Evolutionary conservation across 768 basidiomycete species (phyloP).

Genomic region (Pleurotus djamor): DNA sequence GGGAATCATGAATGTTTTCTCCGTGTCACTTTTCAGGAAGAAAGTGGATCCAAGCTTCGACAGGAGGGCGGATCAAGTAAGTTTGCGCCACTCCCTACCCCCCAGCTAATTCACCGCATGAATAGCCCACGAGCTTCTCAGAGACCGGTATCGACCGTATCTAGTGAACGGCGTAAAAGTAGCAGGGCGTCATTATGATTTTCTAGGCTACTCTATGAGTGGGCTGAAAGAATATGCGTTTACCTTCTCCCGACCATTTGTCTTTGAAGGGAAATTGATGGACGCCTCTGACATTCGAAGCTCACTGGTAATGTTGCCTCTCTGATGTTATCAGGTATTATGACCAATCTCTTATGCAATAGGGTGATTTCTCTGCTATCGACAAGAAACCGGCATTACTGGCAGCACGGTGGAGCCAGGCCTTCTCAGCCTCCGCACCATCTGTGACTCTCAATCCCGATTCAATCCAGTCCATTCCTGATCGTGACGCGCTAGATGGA

Average conservation of each 20-base stretch:
- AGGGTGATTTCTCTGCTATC: conserved; percentile 39
- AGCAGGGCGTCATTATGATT: conserved; percentile 41
- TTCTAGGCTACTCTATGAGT: conserved; percentile 54
- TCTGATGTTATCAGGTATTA: background rate
- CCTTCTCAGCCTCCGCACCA: conserved; percentile 50
- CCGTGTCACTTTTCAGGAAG: conserved; percentile 47
- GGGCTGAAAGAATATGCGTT: conserved; percentile 48
- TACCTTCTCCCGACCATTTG: conserved; percentile 45
- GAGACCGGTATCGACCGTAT: conserved; percentile 26
- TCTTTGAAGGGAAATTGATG: conserved; percentile 14
- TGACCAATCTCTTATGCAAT: too few species aligned
- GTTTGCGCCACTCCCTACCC: too few species aligned
- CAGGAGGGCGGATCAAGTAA: conserved; percentile 16
- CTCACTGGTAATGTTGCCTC: conserved; percentile 23
- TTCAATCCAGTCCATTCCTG: conserved; percentile 28
- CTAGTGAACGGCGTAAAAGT: conserved; percentile 31
- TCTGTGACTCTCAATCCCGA: conserved; percentile 31
- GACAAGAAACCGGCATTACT: conserved; percentile 39
- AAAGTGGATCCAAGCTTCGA: conserved; percentile 34
- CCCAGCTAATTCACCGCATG: background rate
- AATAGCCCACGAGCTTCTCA: conserved; percentile 23
- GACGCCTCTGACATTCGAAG: conserved; percentile 25
- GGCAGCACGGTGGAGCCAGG: conserved; percentile 53
- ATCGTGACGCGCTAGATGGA: conserved; percentile 21
- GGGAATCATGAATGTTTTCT: conserved; percentile 38